Base-by-base conservation (phyloP, 1,284 basidiomycete species). In the Puccinia polysora region DNA sequence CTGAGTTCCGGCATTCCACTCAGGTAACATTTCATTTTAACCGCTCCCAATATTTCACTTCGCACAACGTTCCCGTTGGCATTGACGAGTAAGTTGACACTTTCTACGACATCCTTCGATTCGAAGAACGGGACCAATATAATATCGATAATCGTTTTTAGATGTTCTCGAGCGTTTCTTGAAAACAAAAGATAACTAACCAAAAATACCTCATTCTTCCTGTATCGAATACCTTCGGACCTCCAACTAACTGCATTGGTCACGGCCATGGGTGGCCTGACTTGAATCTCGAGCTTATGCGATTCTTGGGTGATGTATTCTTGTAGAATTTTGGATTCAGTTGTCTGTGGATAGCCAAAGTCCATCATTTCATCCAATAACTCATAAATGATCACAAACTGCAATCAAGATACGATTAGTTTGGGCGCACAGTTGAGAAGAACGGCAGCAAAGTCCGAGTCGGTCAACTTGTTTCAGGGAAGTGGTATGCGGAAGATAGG, bases 341-440 rank as follows among this genome's bases (percentile, higher is more conserved):
- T 98, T 32, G 96, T 98, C 81, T 98, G 96, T 0, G 95, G 95
- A 80, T 91, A 97, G 14, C 96, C 96, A 82, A 97, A 98, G 83
- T 98, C 95, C 94, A 98, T 97, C 92, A 98, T 97, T 84, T 98
- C 95, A 79, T 98, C 96, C 82, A 99, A 85, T 63, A 98, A 86
- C 80, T 96, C 93, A 80, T 94, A 96, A 68, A 97, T 95, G 80
- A 96, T 94, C 65, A 96, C 93, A 80, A 97, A 97, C 68, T 67
- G 34, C 28, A 15, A 28, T 28, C 12, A 23, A 45, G 20, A 45
- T 56, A 40, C 4, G 59, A n/a, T 23, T 4, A 6, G 43, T n/a
- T 14, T 10, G n/a, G 20, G 43, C 4, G 38, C 0, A 30, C 20
- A 47, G n/a, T 25, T 53, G n/a, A 15, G 18, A 43, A 62, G 18